These are phyloP conservation scores for Diutina mesorugosa DNA, from an alignment of 1,139 yeast genomes.

Conservation along the genomic window DNA sequence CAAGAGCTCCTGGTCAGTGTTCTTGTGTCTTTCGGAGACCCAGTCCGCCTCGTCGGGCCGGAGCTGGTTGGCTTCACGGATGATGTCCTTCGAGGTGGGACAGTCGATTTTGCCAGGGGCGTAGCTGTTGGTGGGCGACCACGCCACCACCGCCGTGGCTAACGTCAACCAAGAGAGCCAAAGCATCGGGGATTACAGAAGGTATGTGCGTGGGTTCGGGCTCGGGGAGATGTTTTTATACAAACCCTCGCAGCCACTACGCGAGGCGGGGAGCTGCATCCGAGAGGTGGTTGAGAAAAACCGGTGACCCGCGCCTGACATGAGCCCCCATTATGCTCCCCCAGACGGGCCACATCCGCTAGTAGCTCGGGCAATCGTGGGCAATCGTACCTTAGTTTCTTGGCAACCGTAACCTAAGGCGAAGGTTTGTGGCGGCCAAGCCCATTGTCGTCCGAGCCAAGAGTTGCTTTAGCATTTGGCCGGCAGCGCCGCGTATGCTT, in stretches of 20 bases:
- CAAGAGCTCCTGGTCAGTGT: constrained; percentile 19
- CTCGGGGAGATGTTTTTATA: background rate
- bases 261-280: background rate
- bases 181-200: background rate
- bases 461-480: no score
- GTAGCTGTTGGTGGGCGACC: background rate
- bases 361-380: no score
- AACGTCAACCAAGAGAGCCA: background rate
- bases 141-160: background rate
- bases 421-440: no score
- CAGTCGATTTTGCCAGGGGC: background rate
- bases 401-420: no score
- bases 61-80: background rate
- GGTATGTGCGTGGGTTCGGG: background rate
- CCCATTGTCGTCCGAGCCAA: no score
- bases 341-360: no score
- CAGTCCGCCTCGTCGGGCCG: constrained; percentile 15
- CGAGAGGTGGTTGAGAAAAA: no score
- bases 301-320: no score
- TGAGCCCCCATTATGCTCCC: no score
- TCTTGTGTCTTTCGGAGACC: constrained; percentile 14
- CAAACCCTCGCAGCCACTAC: background rate
- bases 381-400: no score
- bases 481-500: no score
- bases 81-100: background rate